A percentile compares a stretch with the other conserved stretches of the same genome.
These are phyloP conservation scores for Fallopia convolvulus DNA, from an alignment of 148 eudicot genomes.

Conservation along the genomic window DNA sequence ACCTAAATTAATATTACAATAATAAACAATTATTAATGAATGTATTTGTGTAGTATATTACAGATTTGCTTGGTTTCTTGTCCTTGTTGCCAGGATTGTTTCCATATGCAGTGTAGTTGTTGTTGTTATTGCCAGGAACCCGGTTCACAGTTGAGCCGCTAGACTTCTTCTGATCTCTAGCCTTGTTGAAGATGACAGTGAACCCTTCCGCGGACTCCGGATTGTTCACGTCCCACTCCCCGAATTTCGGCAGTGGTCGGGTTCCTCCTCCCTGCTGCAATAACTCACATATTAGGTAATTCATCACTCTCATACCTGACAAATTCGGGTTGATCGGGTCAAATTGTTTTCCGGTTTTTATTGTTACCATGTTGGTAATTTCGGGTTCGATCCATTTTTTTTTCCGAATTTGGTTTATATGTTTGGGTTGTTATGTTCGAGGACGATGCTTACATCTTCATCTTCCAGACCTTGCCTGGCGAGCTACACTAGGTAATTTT, in stretches of 20 bases:
- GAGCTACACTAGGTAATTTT: too few species aligned
- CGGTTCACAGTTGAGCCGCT: slow-evolving; percentile 25
- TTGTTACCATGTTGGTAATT: too few species aligned
- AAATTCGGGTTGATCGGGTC: too few species aligned
- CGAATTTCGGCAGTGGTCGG: slow-evolving; percentile 42
- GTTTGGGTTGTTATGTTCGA: too few species aligned
- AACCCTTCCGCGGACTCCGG: slow-evolving; percentile 42
- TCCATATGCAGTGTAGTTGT: background rate
- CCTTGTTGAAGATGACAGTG: slow-evolving; percentile 52
- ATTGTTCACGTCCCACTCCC: slow-evolving; percentile 54
- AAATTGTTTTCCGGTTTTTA: too few species aligned
- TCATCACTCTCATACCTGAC: too few species aligned
- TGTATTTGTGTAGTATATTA: background rate
- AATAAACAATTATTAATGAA: too few species aligned
- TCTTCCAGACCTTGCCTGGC: too few species aligned
- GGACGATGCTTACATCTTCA: too few species aligned
- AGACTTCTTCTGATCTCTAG: slow-evolving; percentile 73
- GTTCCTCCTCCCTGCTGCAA: slow-evolving; percentile 10
- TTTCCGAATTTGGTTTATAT: too few species aligned
- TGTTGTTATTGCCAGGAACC: background rate
- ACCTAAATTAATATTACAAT: too few species aligned
- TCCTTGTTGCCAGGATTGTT: background rate
- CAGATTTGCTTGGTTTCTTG: slow-evolving; percentile 15
- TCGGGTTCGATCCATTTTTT: too few species aligned
- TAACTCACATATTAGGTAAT: background rate